Conservation (phyloP, 495 filamentous ascomycete genomes). For the Hypoxylon perforatum region DNA sequence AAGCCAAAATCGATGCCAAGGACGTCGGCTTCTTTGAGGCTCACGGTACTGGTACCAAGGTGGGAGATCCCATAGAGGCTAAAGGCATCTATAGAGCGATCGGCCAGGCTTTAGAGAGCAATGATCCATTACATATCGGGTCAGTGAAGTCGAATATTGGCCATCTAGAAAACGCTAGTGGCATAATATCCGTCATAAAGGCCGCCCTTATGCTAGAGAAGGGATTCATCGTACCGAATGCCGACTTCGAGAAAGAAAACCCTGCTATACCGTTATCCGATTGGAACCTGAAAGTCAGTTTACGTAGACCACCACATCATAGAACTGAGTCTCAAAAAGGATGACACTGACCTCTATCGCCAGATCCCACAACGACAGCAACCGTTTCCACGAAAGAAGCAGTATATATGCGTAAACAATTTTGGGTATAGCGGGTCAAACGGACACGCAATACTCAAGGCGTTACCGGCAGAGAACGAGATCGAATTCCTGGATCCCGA, state of each 20-base stretch:
- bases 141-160: conserved; percentile 69
- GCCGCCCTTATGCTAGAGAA: conserved; percentile 65
- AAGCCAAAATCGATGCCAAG: conserved; percentile 52
- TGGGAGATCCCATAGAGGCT: conserved; percentile 61
- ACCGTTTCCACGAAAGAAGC: conserved; percentile 50
- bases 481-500: conserved; percentile 32
- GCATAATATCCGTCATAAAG: conserved; percentile 68
- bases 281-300: conserved; percentile 55
- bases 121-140: conserved; percentile 59
- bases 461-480: conserved; percentile 31
- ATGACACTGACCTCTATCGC: conserved; percentile 13
- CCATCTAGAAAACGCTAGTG: conserved; percentile 66
- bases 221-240: conserved; percentile 59
- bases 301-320: not conserved
- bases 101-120: conserved; percentile 41
- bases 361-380: conserved; percentile 46
- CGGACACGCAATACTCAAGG: conserved; percentile 32
- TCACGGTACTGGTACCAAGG: conserved; percentile 49
- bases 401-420: conserved; percentile 56
- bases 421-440: conserved; percentile 53
- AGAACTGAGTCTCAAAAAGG: not conserved
- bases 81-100: conserved; percentile 53
- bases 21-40: conserved; percentile 51
- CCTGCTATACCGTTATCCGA: conserved; percentile 60
- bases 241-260: conserved; percentile 65